These are phyloP conservation scores for Phlyctochytrium planicorne DNA, from an alignment of 192 early-diverging fungal genomes.

Conservation along the genomic window DNA sequence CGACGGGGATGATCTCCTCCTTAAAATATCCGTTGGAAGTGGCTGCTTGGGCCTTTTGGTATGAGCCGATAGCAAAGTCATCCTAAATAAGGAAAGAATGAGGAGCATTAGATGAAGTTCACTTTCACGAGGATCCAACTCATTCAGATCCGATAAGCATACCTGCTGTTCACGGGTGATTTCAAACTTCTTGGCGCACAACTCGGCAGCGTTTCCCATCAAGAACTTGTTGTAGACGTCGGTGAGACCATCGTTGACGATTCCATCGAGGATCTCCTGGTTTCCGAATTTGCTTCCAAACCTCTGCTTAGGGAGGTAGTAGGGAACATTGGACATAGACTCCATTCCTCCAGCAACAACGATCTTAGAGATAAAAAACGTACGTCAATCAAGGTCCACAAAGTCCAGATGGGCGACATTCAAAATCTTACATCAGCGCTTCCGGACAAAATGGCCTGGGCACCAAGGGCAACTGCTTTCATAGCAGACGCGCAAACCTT, in stretches of 20 bases:
- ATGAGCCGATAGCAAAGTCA: conserved; percentile 79
- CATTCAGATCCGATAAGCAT: no score
- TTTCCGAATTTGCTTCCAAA: conserved; percentile 76
- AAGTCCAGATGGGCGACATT: conserved; percentile 62
- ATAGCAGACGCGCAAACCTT: conserved; percentile 98
- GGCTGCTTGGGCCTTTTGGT: conserved; percentile 84
- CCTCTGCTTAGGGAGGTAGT: conserved; percentile 54
- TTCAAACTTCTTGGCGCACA: conserved; percentile 74
- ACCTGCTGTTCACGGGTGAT: conserved; percentile 79
- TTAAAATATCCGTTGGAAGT: conserved; percentile 78
- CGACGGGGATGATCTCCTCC: conserved; percentile 82
- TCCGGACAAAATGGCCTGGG: conserved; percentile 56
- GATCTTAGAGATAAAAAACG: conserved; percentile 16
- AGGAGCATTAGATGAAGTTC: conserved; percentile 64
- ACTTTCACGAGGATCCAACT: conserved; percentile 60
- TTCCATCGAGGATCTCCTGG: conserved; percentile 73
- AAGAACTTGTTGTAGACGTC: conserved; percentile 50
- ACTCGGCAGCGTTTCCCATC: conserved; percentile 58
- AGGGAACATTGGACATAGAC: conserved; percentile 94
- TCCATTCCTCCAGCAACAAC: conserved; percentile 93
- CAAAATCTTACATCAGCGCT: conserved; percentile 50
- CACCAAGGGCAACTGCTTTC: conserved; percentile 89
- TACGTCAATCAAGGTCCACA: conserved; percentile 40
- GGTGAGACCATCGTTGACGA: conserved; percentile 60
- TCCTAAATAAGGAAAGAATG: conserved; percentile 56